Conservation (phyloP, 2,329 filamentous ascomycete genomes). For the Curvularia sp. region DNA sequence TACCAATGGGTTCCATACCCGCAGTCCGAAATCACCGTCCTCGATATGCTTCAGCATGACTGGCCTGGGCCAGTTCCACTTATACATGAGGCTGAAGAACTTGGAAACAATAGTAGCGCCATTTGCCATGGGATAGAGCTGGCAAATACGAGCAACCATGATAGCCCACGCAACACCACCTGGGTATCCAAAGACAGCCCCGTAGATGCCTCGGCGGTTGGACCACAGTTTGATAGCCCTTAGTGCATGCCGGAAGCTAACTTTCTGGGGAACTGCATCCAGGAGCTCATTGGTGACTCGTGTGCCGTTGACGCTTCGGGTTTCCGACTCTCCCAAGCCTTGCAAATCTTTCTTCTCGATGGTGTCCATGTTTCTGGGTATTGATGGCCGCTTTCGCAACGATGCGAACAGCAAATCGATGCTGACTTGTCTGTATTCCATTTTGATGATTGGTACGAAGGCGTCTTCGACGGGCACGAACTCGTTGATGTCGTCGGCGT, state of each 20-base stretch:
- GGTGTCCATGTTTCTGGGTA: slow-evolving; percentile 69
- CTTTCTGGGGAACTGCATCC: slow-evolving; percentile 83
- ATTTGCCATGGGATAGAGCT: slow-evolving; percentile 92
- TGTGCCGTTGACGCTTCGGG: slow-evolving; percentile 91
- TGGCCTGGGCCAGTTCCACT: slow-evolving; percentile 95
- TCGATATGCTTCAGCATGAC: slow-evolving; percentile 89
- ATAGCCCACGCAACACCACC: slow-evolving; percentile 98
- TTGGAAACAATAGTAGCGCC: slow-evolving; percentile 88
- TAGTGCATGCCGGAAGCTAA: slow-evolving; percentile 86
- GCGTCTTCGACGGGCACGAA: slow-evolving; percentile 86
- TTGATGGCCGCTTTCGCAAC: slow-evolving; percentile 50
- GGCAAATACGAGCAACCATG: slow-evolving; percentile 93
- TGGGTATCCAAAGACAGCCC: slow-evolving; percentile 94
- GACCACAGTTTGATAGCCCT: slow-evolving; percentile 97
- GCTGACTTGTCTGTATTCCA: slow-evolving; percentile 87
- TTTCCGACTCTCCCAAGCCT: slow-evolving; percentile 83
- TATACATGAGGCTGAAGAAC: slow-evolving; percentile 90
- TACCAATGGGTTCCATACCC: slow-evolving; percentile 93
- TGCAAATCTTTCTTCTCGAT: slow-evolving; percentile 84
- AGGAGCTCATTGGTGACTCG: slow-evolving; percentile 94
- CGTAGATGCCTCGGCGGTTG: slow-evolving; percentile 88
- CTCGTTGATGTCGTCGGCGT: slow-evolving; percentile 80
- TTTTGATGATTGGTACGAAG: slow-evolving; percentile 96
- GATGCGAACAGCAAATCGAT: slow-evolving; percentile 83
- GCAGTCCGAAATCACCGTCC: slow-evolving; percentile 77